Evolutionary conservation across 306 rosid species (phyloP).

Genomic region (Trifolium pratense): DNA sequence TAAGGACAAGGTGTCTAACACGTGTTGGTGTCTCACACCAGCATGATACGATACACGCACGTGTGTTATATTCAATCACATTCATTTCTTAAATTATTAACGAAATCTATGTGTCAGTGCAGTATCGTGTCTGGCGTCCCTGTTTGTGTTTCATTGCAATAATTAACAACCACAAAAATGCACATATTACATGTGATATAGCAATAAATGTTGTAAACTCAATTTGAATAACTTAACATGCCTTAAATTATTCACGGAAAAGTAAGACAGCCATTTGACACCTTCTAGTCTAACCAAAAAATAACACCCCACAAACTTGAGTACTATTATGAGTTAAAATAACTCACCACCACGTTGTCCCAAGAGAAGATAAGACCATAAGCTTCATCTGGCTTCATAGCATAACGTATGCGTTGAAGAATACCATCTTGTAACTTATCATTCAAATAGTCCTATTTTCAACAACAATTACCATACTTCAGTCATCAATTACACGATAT

Average conservation of each 20-base stretch:
- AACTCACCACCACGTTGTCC: constrained; percentile 91
- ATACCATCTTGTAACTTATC: constrained; percentile 94
- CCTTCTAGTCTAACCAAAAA: constrained; percentile 8
- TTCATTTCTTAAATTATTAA: neutral
- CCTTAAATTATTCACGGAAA: constrained; percentile 31
- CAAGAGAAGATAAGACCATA: constrained; percentile 96
- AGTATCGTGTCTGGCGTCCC: neutral
- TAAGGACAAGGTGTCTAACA: neutral
- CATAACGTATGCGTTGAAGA: constrained; percentile 91
- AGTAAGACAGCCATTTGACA: constrained; percentile 34
- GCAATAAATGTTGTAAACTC: constrained; percentile 17
- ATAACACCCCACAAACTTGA: constrained; percentile 29
- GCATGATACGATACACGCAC: neutral
- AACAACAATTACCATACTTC: constrained; percentile 47
- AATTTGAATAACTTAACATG: constrained; percentile 30
- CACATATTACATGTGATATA: constrained; percentile 20
- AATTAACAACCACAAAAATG: constrained; percentile 24
- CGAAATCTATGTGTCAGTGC: neutral
- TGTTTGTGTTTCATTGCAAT: neutral
- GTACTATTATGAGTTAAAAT: constrained; percentile 38
- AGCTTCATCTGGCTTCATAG: constrained; percentile 99
- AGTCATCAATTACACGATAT: constrained; percentile 22
- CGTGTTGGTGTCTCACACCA: neutral
- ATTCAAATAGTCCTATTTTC: constrained; percentile 87
- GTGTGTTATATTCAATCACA: neutral